A percentile compares a stretch with the other conserved stretches of the same genome.
Conservation (phyloP, 2,329 filamentous ascomycete species). For the Sporothrix curviconia region DNA sequence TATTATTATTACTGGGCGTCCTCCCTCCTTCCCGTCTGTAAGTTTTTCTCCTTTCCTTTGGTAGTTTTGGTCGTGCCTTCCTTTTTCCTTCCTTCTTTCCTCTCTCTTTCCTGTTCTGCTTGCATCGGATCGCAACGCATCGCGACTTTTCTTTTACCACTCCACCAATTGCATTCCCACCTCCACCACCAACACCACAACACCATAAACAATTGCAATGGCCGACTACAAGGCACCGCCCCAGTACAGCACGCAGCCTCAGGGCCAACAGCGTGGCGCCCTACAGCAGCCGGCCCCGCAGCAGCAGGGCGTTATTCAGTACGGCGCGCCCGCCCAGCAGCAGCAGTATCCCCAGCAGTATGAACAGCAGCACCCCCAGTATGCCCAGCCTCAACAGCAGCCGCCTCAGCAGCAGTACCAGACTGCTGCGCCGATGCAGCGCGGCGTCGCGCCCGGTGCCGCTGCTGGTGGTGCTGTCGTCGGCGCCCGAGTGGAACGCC, state of each 20-base stretch:
- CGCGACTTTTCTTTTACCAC: background rate
- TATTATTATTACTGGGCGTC: background rate
- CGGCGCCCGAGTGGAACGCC: conserved; percentile 30
- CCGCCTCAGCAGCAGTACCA: conserved; percentile 8
- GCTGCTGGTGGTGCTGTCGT: background rate
- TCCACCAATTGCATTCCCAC: background rate
- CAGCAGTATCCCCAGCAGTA: conserved; percentile 19
- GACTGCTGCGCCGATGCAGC: conserved; percentile 14
- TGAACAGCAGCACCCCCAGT: background rate
- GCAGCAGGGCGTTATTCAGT: conserved; percentile 1
- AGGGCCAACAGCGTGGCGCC: conserved; percentile 1
- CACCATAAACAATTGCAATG: conserved; percentile 13
- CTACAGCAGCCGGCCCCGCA: background rate
- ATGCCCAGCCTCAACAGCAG: background rate
- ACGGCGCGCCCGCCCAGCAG: conserved; percentile 13
- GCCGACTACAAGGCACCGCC: conserved; percentile 24
- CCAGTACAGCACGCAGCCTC: conserved; percentile 12
- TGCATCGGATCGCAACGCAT: background rate
- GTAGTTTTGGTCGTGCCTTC: background rate
- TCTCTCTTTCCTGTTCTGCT: background rate
- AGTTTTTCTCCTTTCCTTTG: too few species aligned
- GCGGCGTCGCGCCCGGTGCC: conserved; percentile 9
- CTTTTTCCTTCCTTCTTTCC: background rate
- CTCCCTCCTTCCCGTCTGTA: background rate
- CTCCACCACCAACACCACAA: background rate